Evolutionary conservation across 306 rosid species (phyloP).

Genomic region (Begonia peltatifolia): DNA sequence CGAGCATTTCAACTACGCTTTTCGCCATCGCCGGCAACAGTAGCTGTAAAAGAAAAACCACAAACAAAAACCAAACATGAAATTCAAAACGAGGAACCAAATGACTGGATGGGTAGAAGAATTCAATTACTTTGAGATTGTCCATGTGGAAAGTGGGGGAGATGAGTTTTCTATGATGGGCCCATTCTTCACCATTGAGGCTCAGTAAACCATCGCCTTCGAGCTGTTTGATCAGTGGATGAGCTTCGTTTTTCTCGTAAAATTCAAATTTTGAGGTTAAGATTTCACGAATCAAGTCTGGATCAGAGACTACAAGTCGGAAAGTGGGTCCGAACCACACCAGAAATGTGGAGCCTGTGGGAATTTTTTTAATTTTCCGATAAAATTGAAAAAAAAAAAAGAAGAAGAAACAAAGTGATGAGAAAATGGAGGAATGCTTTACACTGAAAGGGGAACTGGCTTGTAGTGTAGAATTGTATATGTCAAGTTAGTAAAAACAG

Average conservation of each 20-base stretch:
- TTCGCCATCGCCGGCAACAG: conserved; percentile 75
- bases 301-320: conserved; percentile 73
- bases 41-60: conserved; percentile 19
- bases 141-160: conserved; percentile 97
- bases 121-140: conserved; percentile 91
- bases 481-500: too few relatives aligned
- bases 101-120: too few relatives aligned
- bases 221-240: conserved; percentile 86
- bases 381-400: too few relatives aligned
- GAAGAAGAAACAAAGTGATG: too few relatives aligned
- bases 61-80: too few relatives aligned
- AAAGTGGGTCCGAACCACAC: conserved; percentile 97
- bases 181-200: conserved; percentile 96
- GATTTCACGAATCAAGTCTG: conserved; percentile 79
- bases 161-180: conserved; percentile 74
- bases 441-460: too few relatives aligned
- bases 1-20: conserved; percentile 71
- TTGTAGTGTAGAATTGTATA: too few relatives aligned
- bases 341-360: conserved; percentile 76
- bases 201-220: conserved; percentile 98
- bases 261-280: conserved; percentile 77
- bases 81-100: too few relatives aligned
- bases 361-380: too few relatives aligned
- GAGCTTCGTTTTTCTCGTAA: conserved; percentile 90
- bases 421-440: too few relatives aligned